These are phyloP conservation scores for Tardiomyces digboiensis DNA, from an alignment of 1,139 yeast species.

Conservation along the genomic window DNA sequence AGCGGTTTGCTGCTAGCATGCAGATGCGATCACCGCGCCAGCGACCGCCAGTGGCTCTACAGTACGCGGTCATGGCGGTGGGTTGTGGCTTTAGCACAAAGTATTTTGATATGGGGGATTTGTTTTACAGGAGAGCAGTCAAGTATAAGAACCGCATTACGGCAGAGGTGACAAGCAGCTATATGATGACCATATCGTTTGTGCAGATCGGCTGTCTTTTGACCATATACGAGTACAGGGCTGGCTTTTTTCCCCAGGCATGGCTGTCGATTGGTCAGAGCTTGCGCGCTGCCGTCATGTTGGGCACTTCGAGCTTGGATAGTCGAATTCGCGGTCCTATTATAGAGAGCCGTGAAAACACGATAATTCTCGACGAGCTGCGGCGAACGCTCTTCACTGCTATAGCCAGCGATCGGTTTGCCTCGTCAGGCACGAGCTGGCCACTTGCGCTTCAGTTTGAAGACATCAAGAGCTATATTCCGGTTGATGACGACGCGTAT, in stretches of 20 bases:
- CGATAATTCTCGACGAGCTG: constrained; percentile 17
- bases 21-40: constrained; percentile 7
- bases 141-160: constrained; percentile 11
- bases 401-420: constrained; percentile 17
- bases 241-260: constrained; percentile 20
- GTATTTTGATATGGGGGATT: constrained; percentile 9
- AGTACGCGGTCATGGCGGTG: constrained; percentile 20
- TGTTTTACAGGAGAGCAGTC: constrained; percentile 18
- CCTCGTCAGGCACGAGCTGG: constrained; percentile 22
- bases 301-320: constrained; percentile 16
- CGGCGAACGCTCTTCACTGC: constrained; percentile 24
- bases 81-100: constrained; percentile 17
- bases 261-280: constrained; percentile 24
- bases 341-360: constrained; percentile 8
- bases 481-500: constrained; percentile 18
- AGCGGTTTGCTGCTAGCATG: constrained; percentile 10
- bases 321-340: constrained; percentile 2
- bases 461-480: constrained; percentile 17
- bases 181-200: constrained; percentile 13
- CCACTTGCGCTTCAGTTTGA: constrained; percentile 15
- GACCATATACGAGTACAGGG: constrained; percentile 18
- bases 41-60: constrained; percentile 19
- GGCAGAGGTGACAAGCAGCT: constrained; percentile 7
- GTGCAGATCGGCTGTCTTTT: constrained; percentile 19
- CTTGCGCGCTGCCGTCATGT: constrained; percentile 16